Percentiles rank a stretch among this genome's conserved stretches.
phyloP scores from a whole-genome alignment of 352 stramenopile species.

The Pythium sukuiense region DNA sequence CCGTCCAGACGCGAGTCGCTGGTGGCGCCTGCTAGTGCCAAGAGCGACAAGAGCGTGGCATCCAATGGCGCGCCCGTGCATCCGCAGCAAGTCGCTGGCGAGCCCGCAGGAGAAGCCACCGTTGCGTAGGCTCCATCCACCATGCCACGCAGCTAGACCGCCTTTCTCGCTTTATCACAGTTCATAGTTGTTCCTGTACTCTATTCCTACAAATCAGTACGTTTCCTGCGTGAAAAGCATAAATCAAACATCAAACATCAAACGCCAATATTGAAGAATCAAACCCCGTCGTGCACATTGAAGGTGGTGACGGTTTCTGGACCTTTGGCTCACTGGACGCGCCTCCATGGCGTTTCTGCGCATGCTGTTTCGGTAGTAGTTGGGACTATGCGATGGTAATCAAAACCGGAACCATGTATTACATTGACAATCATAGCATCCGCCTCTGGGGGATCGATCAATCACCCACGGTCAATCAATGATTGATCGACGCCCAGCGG shows the following conservation, averaged over 20 bases:
- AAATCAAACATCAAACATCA: neutral
- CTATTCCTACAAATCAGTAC: constrained; percentile 20
- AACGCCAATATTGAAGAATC: neutral
- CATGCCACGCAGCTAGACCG: neutral
- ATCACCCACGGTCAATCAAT: neutral
- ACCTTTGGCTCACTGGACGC: constrained; percentile 4
- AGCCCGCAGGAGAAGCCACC: constrained; percentile 22
- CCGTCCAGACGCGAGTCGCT: constrained; percentile 5
- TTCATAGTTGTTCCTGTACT: constrained; percentile 18
- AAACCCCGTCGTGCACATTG: neutral
- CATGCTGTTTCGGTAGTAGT: neutral
- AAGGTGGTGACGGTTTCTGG: constrained; percentile 1
- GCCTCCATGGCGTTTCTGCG: constrained; percentile 12
- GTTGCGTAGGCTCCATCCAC: constrained; percentile 12
- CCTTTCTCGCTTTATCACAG: constrained; percentile 9
- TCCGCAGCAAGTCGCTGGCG: constrained; percentile 28
- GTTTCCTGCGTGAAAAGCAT: constrained; percentile 6
- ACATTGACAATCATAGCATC: neutral
- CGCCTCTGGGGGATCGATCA: neutral
- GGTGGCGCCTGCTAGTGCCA: constrained; percentile 13
- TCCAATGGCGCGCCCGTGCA: constrained; percentile 20
- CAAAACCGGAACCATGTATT: constrained; percentile 14
- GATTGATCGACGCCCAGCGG: neutral
- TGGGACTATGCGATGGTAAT: neutral
- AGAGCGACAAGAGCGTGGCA: constrained; percentile 20